Evolutionary conservation across 2,329 filamentous ascomycete species (phyloP), one percentile per base, ranked within the genome.

Genomic region (Xylaria sp.): DNA sequence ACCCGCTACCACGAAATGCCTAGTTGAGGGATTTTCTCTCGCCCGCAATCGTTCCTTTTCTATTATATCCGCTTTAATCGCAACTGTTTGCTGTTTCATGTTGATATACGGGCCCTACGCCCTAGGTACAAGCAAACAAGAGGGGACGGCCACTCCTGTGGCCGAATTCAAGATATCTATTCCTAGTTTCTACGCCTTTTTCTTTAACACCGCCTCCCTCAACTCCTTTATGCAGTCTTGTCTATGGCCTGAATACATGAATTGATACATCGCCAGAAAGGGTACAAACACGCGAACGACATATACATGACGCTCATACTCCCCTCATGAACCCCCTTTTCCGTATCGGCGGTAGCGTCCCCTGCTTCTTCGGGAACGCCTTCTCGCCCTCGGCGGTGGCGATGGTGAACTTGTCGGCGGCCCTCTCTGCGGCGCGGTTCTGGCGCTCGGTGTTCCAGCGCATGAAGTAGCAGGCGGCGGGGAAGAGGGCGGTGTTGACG

Each of bases 401-500:
- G 9, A 71, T 65, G 1, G 67, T 57, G 39, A 66, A 71, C 2
- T 62, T 60, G 22, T 69, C 66, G 37, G 61, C 66, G 3, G 56
- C 52, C 37, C 43, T 60, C 47, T 69, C 64, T 1, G 58, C 64
- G n/a, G 34, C 48, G 13, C 66, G 62, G 54, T 63, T 56, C n/a
- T 63, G 64, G 8, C 57, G 58, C 61, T 72, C 68, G 19, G 52
- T 70, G 60, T 73, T 74, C 74, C 75, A 76, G 13, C 72, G 63
- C 73, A 76, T 73, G 39, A 75, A 68, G 42, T 72, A 73, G 57
- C 72, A 76, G 50, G 72, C 74, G 2, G 83, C 58, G 0, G 81
- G 83, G 62, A 85, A 86, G 7, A 86, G 55, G 0, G 66, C 63
- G 0, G 78, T 78, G 52, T 82, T 82, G 3, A 84, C 67, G 0